Base-by-base conservation (phyloP, 805 yeast genomes). In the Blastobotrys terrestris region DNA sequence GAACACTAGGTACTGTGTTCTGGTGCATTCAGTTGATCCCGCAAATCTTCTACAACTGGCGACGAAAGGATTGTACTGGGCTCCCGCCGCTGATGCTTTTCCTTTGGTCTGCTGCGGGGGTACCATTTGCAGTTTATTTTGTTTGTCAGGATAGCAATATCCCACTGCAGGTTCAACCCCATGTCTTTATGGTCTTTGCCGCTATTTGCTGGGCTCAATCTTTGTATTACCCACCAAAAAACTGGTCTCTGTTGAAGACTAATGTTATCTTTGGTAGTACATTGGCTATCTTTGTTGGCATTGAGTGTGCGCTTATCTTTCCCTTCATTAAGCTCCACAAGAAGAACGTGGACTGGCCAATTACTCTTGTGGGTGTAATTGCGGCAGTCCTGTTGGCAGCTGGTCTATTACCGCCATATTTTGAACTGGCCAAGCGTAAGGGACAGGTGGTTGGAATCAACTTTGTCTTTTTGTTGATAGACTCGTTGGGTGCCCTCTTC, bases 11-110 rank as follows among this genome's bases (percentile, higher is more conserved):
- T 3, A 92, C 98, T 0, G 81, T 91, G 1, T 77, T 87, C 53
- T 92, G 97, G 97, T 91, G 97, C 67, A 72, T 91, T 58, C 97
- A 92, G 69, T 72, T 92, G 58, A 75, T 90, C 1, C 97, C 97
- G 1, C 98, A 87, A 63, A 83, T 91, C 46, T 73, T 81, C 53
- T 75, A 81, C 64, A 91, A 92, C 65, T 90, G 78, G 71, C 74
- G 75, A 53, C 77, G 78, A 6, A 89, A 92, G 62, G 81, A 89
- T 63, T 86, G 95, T 54, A 85, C 83, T 22, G 97, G 98, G 0
- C 70, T 91, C 7, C 96, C 96, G 1, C 90, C 91, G 3, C n/a
- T 78, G 39, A 90, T 92, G 96, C 77, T 88, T 80, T 78, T 88
- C 53, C 67, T 89, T 20, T 91, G 97, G 96, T 81, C 87, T 2